Percentiles rank a stretch among this genome's conserved stretches.
phyloP scores from a whole-genome alignment of 1,284 basidiomycete genomes.

The Boletus sp. region DNA sequence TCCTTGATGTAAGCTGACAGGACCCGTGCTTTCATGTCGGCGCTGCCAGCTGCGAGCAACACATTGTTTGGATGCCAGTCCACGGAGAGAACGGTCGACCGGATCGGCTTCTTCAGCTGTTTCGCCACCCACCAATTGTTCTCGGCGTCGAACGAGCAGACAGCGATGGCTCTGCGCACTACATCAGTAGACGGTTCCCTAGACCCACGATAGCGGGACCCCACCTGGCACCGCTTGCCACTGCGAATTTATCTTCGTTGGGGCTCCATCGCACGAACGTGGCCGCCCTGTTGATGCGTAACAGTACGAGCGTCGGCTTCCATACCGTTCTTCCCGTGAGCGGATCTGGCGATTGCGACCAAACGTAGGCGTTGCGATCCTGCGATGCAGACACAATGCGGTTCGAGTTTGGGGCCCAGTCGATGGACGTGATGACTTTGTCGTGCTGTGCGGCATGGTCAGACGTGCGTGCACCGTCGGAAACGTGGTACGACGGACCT shows the following conservation, averaged over 20 bases:
- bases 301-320: conserved; percentile 96
- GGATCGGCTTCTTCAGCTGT: conserved; percentile 94
- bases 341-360: conserved; percentile 78
- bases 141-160: conserved; percentile 93
- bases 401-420: conserved; percentile 97
- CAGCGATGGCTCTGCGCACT: conserved; percentile 76
- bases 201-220: background rate
- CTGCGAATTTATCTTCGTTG: conserved; percentile 97
- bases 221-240: conserved; percentile 91
- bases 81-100: conserved; percentile 88
- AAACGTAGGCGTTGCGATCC: conserved; percentile 98
- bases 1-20: conserved; percentile 99
- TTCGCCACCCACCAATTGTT: conserved; percentile 99
- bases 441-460: conserved; percentile 71
- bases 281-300: conserved; percentile 94
- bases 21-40: conserved; percentile 96
- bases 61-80: conserved; percentile 99
- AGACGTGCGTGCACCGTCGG: background rate
- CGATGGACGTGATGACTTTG: conserved; percentile 96
- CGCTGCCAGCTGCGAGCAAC: conserved; percentile 88
- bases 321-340: conserved; percentile 69
- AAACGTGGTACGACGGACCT: conserved; percentile 50
- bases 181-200: conserved; percentile 1
- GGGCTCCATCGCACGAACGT: conserved; percentile 97
- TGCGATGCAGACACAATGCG: conserved; percentile 98